Conservation (phyloP, 306 rosid genomes). For the Pyrus pyrifolia region DNA sequence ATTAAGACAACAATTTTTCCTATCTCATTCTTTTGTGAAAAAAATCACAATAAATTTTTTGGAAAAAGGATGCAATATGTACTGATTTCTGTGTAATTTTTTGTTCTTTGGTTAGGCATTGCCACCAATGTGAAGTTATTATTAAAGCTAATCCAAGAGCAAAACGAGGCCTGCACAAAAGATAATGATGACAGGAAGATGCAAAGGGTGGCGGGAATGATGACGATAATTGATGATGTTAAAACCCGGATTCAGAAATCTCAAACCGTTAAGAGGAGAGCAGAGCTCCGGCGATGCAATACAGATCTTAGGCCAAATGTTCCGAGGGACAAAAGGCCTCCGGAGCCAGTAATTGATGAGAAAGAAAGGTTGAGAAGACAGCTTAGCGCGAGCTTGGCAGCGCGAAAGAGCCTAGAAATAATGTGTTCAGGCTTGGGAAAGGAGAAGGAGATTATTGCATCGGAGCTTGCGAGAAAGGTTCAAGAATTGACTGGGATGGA, state of each 20-base stretch:
- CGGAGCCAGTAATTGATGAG: conserved; percentile 55
- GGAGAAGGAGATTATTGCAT: conserved; percentile 87
- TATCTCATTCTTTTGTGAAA: neutral
- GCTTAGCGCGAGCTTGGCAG: conserved; percentile 62
- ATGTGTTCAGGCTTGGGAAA: conserved; percentile 91
- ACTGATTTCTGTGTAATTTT: neutral
- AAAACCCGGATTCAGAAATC: conserved; percentile 53
- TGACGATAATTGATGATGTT: conserved; percentile 58
- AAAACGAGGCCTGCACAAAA: conserved; percentile 46
- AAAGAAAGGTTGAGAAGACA: conserved; percentile 66
- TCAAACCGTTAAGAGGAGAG: conserved; percentile 33
- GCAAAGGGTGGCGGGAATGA: conserved; percentile 80
- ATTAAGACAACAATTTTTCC: neutral
- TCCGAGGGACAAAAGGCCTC: conserved; percentile 47
- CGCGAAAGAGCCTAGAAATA: conserved; percentile 73
- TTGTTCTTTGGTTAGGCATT: conserved; percentile 37
- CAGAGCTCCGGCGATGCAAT: conserved; percentile 71
- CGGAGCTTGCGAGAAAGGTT: conserved; percentile 76
- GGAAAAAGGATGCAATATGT: neutral
- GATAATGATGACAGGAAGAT: conserved; percentile 48
- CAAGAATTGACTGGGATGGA: conserved; percentile 64
- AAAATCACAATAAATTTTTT: neutral
- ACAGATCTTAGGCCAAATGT: conserved; percentile 52
- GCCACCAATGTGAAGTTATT: conserved; percentile 58
- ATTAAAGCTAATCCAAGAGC: conserved; percentile 70